A percentile compares a stretch with the other conserved stretches of the same genome.
phyloP scores from a whole-genome alignment of 371 early-diverging fungal species.

The Mortierella sp. region DNA sequence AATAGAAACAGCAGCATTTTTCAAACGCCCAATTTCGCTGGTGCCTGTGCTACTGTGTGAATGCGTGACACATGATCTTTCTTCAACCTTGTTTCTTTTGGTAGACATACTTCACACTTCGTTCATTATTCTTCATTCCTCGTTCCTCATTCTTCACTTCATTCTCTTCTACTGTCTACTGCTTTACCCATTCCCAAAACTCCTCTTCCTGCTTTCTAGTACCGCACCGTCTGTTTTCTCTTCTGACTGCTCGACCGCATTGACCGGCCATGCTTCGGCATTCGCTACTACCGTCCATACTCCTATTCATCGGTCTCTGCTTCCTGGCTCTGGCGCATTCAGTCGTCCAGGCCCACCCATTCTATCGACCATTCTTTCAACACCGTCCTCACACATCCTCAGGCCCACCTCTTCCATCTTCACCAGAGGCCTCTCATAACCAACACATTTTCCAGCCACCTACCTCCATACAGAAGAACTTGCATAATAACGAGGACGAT shows the following conservation, averaged over 20 bases:
- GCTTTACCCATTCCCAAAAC: neutral
- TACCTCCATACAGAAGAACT: slow-evolving; percentile 1
- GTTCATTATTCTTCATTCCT: neutral
- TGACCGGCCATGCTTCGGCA: slow-evolving; percentile 38
- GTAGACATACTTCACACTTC: no score
- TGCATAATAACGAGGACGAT: neutral
- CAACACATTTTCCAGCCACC: slow-evolving; percentile 13
- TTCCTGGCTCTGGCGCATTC: slow-evolving; percentile 13
- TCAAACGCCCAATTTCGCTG: neutral
- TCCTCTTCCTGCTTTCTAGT: neutral
- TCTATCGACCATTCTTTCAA: slow-evolving; percentile 12
- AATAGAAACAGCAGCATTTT: neutral
- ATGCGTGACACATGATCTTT: slow-evolving; percentile 3
- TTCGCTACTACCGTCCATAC: slow-evolving; percentile 10
- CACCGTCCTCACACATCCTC: slow-evolving; percentile 4
- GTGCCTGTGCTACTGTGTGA: neutral
- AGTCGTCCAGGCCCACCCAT: slow-evolving; percentile 16
- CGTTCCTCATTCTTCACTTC: neutral
- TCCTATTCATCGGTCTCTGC: slow-evolving; percentile 3
- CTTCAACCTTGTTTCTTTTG: neutral
- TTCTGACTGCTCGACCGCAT: neutral
- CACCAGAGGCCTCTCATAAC: neutral
- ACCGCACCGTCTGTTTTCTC: neutral
- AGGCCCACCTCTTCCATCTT: neutral
- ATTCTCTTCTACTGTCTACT: neutral